Conservation (phyloP, 2,329 filamentous ascomycete genomes). For the Curvularia eragrostidis region DNA sequence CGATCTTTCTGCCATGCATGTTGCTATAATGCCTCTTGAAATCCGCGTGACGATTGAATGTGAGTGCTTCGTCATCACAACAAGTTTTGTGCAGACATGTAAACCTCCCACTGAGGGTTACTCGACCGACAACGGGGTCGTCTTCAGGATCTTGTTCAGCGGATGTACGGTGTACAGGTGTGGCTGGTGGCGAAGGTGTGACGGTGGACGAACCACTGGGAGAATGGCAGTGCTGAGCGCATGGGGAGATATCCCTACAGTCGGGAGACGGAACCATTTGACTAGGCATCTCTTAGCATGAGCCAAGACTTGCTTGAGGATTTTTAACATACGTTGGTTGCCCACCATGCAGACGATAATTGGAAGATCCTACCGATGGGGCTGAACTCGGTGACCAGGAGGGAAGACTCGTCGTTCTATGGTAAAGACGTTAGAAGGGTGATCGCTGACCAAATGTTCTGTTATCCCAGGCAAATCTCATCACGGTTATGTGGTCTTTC, state of each 20-base stretch:
- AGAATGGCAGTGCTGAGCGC: not conserved
- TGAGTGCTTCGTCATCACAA: conserved; percentile 11
- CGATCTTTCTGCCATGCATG: conserved; percentile 20
- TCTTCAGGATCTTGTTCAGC: not conserved
- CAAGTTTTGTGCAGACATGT: conserved; percentile 32
- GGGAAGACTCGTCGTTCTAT: conserved; percentile 5
- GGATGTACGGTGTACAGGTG: not conserved
- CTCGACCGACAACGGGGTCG: conserved; percentile 31
- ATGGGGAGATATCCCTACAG: not conserved
- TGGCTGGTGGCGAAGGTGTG: not conserved
- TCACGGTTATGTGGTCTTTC: not conserved
- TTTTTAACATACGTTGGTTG: not conserved
- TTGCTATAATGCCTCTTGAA: conserved; percentile 39
- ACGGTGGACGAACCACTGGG: not conserved
- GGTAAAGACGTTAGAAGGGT: conserved; percentile 19
- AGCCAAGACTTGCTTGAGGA: not conserved
- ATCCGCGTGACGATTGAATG: conserved; percentile 42
- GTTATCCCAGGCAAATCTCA: not conserved
- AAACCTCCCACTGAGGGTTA: conserved; percentile 34
- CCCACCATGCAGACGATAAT: not conserved
- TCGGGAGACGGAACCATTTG: not conserved
- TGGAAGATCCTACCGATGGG: not conserved
- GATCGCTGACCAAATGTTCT: conserved; percentile 6
- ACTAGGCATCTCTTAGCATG: not conserved
- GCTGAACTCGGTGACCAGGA: not conserved